Conservation (phyloP, 345 rosid genomes). For the Ricinus communis region DNA sequence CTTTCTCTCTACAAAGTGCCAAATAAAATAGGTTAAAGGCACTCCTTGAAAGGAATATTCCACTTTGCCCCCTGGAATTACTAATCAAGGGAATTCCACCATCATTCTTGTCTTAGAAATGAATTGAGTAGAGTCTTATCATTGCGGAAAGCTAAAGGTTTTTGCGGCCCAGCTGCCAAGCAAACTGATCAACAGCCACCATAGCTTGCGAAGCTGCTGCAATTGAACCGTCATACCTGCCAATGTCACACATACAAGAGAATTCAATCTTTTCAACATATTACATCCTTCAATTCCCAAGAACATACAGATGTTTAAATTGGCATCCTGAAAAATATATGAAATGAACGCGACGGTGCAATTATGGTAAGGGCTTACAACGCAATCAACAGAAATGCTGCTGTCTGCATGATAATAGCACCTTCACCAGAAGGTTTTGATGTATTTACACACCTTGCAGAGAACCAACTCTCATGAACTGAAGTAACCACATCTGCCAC, state of each 20-base stretch:
- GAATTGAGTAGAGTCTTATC: too few species aligned
- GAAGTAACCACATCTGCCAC: constrained; percentile 71
- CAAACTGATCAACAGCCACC: constrained; percentile 68
- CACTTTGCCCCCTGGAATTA: too few species aligned
- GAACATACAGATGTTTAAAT: neutral
- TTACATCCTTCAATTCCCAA: neutral
- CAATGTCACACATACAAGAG: neutral
- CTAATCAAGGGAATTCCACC: too few species aligned
- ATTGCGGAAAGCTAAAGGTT: constrained; percentile 15
- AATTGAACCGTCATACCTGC: constrained; percentile 76
- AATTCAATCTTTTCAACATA: neutral
- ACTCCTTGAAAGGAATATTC: too few species aligned
- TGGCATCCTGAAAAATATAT: neutral
- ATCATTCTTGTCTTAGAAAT: too few species aligned
- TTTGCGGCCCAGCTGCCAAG: constrained; percentile 38
- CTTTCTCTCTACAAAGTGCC: too few species aligned
- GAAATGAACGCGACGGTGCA: neutral
- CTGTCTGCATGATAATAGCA: constrained; percentile 70
- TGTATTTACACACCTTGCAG: constrained; percentile 71
- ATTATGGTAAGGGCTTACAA: constrained; percentile 45
- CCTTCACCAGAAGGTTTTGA: constrained; percentile 76
- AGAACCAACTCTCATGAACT: constrained; percentile 74
- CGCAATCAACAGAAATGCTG: constrained; percentile 60
- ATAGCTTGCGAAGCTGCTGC: constrained; percentile 72
- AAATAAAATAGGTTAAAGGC: too few species aligned